Evolutionary conservation across 148 eudicot species (phyloP), one percentile per base, ranked within the genome.

Genomic region (Cornus florida): DNA sequence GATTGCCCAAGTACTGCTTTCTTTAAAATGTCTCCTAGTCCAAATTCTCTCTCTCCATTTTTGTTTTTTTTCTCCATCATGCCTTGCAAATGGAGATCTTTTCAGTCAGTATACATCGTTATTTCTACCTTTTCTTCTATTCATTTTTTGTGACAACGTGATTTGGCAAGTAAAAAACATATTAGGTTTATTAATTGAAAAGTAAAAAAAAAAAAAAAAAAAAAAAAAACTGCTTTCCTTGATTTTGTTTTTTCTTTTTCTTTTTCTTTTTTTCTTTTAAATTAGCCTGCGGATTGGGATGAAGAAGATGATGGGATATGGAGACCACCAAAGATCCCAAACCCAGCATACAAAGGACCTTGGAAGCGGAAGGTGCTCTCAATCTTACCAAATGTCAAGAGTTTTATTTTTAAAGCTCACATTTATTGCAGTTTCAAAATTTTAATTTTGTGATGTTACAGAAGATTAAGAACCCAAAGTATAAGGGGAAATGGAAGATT

Each of bases 221-320:
- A 41, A 5, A 5, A 8, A 41, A 41, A 41, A 41, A 8, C 0
- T 3, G 8, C 48, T 43, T 43, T 5, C 9, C 48, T 3, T 43
- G 48, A 6, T 7, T 43, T 43, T 0, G 10, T 4, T 43, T 0
- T 6, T 43, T 4, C 7, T 41, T 41, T 41, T 41, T 6, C 5
- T 41, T 41, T 41, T 41, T 5, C 0, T 8, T 41, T 41, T 41
- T 41, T n/a, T n/a, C 28, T 43, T 6, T 3, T 3, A 43, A 43
- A 43, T 6, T 43, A 95, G 98, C 98, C 97, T 83, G 88, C 77
- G 84, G 80, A 86, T 71, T 95, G 98, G 98, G 98, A 95, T 81
- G 98, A 95, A 83, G 98, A 95, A 67, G 98, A 93, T 32, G 97
- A 95, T 83, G 98, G 98, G 53, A 85, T 92, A 70, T 95, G 98